Evolutionary conservation across 768 basidiomycete genomes (phyloP).

Genomic region (Sarcodon sp.): DNA sequence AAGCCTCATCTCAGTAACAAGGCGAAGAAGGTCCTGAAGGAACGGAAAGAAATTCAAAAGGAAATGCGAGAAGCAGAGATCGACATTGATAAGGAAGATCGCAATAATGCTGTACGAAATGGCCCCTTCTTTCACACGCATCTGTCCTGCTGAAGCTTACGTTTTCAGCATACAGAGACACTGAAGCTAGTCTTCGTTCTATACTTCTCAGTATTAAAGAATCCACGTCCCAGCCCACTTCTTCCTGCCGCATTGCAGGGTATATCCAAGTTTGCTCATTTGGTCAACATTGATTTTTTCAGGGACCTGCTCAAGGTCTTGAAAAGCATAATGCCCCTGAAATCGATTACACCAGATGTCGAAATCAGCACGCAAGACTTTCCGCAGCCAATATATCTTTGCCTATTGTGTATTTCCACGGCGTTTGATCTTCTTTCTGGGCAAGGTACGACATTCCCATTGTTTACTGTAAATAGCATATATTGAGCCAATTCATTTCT

Average conservation of each 20-base stretch:
- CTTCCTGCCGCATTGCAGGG: slow-evolving; percentile 84
- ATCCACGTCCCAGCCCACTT: slow-evolving; percentile 62
- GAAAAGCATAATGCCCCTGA: slow-evolving; percentile 49
- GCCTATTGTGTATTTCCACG: slow-evolving; percentile 80
- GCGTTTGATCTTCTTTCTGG: slow-evolving; percentile 97
- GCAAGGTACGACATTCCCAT: slow-evolving; percentile 49
- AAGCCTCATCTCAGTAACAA: slow-evolving; percentile 87
- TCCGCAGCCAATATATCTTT: slow-evolving; percentile 23
- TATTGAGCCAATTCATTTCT: not conserved
- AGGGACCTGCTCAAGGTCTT: slow-evolving; percentile 85
- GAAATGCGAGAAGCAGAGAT: slow-evolving; percentile 93
- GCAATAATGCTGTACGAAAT: slow-evolving; percentile 58
- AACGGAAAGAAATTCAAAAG: slow-evolving; percentile 80
- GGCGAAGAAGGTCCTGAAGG: slow-evolving; percentile 71
- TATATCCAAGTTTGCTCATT: slow-evolving; percentile 86
- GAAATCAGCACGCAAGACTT: slow-evolving; percentile 25
- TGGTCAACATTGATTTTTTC: slow-evolving; percentile 98
- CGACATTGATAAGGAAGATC: slow-evolving; percentile 86
- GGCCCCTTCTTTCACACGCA: slow-evolving; percentile 3
- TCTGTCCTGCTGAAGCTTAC: slow-evolving; percentile 1
- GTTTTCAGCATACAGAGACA: slow-evolving; percentile 85
- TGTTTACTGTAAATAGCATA: not conserved
- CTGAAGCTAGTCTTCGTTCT: slow-evolving; percentile 93
- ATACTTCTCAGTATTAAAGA: slow-evolving; percentile 93
- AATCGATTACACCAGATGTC: slow-evolving; percentile 4